These are phyloP conservation scores for Peronosclerospora sorghi DNA, from an alignment of 352 stramenopile genomes.

Conservation along the genomic window DNA sequence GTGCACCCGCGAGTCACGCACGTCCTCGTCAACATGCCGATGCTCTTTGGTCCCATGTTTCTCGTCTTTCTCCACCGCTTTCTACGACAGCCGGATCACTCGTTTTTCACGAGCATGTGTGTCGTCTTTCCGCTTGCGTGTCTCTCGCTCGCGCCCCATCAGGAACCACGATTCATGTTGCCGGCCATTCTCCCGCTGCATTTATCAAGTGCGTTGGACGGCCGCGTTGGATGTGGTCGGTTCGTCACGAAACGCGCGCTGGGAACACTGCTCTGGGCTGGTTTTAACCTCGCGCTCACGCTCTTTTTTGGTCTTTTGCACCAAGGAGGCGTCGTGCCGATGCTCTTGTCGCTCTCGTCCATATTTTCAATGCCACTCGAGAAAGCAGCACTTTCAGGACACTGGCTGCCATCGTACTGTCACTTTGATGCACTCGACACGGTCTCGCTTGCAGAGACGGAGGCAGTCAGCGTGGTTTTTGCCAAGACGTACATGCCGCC, in stretches of 20 bases:
- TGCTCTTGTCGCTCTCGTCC: conserved; percentile 37
- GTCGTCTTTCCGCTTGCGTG: conserved; percentile 64
- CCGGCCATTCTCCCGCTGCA: conserved; percentile 80
- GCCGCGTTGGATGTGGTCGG: conserved; percentile 5
- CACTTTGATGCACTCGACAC: conserved; percentile 16
- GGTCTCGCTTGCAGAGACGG: not conserved
- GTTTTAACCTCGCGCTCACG: conserved; percentile 41
- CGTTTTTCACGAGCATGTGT: conserved; percentile 20
- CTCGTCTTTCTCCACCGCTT: conserved; percentile 36
- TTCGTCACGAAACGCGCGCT: conserved; percentile 14
- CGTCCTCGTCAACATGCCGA: conserved; percentile 83
- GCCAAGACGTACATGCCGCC: conserved; percentile 77
- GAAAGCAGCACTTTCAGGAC: not conserved
- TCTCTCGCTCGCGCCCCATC: conserved; percentile 88
- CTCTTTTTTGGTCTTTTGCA: conserved; percentile 65
- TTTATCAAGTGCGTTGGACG: conserved; percentile 30
- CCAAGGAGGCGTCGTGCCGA: conserved; percentile 53
- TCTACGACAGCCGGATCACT: conserved; percentile 12
- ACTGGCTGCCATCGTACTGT: conserved; percentile 19
- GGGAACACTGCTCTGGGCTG: conserved; percentile 25
- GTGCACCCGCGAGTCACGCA: conserved; percentile 86
- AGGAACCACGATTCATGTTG: conserved; percentile 89
- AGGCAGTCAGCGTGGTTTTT: conserved; percentile 36
- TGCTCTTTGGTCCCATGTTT: conserved; percentile 87
- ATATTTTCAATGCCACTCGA: conserved; percentile 2